phyloP scores from a whole-genome alignment of 306 rosid genomes.

The Rosa rugosa region DNA sequence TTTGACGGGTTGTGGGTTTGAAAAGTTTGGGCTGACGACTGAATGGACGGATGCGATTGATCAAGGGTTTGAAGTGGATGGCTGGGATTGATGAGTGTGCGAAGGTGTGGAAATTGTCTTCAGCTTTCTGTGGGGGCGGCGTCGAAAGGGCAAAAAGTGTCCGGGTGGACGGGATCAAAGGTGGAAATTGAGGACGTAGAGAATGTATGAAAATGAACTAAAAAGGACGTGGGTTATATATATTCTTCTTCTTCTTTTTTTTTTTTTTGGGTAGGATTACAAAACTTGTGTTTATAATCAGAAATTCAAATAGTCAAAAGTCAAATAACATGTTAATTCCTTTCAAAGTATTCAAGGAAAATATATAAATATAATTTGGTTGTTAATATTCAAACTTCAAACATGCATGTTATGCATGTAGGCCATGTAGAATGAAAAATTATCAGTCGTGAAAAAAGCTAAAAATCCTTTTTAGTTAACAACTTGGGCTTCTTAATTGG shows the following conservation, averaged over 20 bases:
- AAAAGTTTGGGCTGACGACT: constrained; percentile 27
- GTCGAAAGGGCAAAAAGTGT: constrained; percentile 25
- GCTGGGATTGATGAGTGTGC: constrained; percentile 21
- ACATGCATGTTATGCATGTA: neutral
- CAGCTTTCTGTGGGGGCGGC: constrained; percentile 47
- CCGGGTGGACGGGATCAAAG: constrained; percentile 12
- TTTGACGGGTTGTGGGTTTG: constrained; percentile 56
- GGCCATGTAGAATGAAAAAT: neutral
- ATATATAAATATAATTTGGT: neutral
- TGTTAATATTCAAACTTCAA: too few species aligned
- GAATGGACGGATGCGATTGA: constrained; percentile 44
- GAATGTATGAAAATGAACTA: neutral
- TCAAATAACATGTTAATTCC: neutral
- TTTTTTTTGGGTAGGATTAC: neutral
- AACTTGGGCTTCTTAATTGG: neutral
- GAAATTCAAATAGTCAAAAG: neutral
- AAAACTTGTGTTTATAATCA: neutral
- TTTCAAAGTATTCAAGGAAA: neutral
- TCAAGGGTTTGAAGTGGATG: constrained; percentile 20
- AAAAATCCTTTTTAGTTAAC: neutral
- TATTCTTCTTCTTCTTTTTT: neutral
- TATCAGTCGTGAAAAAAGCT: too few species aligned
- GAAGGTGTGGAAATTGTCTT: neutral
- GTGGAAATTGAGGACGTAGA: neutral
- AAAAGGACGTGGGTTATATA: neutral